Percentiles rank a stretch among this genome's conserved stretches.
Conservation (phyloP, 768 basidiomycete genomes). For the Collybia sordida region DNA sequence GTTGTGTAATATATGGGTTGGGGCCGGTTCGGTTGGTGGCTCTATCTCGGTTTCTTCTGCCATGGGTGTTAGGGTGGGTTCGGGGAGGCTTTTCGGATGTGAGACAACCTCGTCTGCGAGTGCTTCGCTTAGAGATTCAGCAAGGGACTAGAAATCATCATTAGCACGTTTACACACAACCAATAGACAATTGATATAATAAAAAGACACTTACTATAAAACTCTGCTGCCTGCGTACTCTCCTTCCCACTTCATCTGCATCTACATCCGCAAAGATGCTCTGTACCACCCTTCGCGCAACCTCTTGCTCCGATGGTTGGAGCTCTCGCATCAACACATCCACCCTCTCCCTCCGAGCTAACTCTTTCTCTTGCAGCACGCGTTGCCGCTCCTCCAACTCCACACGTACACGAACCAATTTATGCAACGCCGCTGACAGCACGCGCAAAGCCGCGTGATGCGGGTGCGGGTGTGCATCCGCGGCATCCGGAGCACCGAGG, state of each 20-base stretch:
- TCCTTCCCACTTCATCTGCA: conserved; percentile 44
- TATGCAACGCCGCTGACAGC: conserved; percentile 66
- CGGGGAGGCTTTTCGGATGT: conserved; percentile 33
- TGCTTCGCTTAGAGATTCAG: conserved; percentile 56
- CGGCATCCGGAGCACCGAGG: conserved; percentile 45
- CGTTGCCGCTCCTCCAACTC: conserved; percentile 65
- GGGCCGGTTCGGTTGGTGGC: conserved; percentile 10
- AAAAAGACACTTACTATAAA: conserved; percentile 43
- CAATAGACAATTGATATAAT: too few relatives aligned
- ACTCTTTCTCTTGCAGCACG: conserved; percentile 59
- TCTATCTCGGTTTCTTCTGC: conserved; percentile 30
- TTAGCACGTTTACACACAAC: too few relatives aligned
- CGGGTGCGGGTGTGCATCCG: conserved; percentile 47
- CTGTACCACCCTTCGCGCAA: conserved; percentile 66
- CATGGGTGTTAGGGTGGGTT: conserved; percentile 32
- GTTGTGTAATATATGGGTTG: conserved; percentile 1
- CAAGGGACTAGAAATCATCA: conserved; percentile 41
- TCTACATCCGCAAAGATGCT: conserved; percentile 62
- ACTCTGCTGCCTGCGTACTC: conserved; percentile 58
- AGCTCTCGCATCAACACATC: conserved; percentile 58
- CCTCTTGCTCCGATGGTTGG: conserved; percentile 58
- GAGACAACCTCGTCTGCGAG: conserved; percentile 44
- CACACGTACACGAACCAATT: conserved; percentile 50
- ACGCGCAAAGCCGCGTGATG: conserved; percentile 69
- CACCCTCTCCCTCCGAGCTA: conserved; percentile 47